phyloP scores from a whole-genome alignment of 2,329 filamentous ascomycete species.

The Tolypocladium ovalisporum region DNA sequence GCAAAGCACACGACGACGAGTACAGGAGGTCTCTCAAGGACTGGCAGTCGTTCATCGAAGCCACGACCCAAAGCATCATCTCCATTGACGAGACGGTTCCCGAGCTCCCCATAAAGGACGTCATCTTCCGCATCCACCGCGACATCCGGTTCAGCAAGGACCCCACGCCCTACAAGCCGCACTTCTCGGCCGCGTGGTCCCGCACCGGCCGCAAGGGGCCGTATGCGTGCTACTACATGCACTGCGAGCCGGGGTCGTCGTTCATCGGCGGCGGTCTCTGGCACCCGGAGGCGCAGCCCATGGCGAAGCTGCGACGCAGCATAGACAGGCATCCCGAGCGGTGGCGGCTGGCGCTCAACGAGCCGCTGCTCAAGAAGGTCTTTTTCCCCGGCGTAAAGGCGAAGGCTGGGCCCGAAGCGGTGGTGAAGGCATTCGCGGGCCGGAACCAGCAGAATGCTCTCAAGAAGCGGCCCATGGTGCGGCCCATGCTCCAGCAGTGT shows the following conservation, averaged over 20 bases:
- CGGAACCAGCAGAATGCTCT: slow-evolving; percentile 65
- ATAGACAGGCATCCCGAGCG: slow-evolving; percentile 63
- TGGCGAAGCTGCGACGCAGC: slow-evolving; percentile 57
- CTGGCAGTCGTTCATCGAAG: slow-evolving; percentile 69
- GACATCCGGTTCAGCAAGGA: slow-evolving; percentile 79
- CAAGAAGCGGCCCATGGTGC: slow-evolving; percentile 77
- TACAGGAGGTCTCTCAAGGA: slow-evolving; percentile 70
- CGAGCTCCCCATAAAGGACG: slow-evolving; percentile 74
- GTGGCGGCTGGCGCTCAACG: slow-evolving; percentile 57
- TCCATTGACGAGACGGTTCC: slow-evolving; percentile 73
- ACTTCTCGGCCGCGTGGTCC: slow-evolving; percentile 80
- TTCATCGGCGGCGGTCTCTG: slow-evolving; percentile 77
- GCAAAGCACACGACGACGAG: slow-evolving; percentile 63
- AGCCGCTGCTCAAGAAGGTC: slow-evolving; percentile 46
- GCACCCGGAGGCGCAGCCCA: slow-evolving; percentile 59
- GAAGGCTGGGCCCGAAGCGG: slow-evolving; percentile 34
- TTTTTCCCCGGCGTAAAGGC: slow-evolving; percentile 43
- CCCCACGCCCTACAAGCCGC: slow-evolving; percentile 79
- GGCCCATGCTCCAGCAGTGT: slow-evolving; percentile 7
- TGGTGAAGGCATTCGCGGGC: slow-evolving; percentile 57
- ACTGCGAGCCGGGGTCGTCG: slow-evolving; percentile 60
- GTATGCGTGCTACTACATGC: slow-evolving; percentile 82
- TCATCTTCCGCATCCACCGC: slow-evolving; percentile 79
- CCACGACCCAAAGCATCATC: slow-evolving; percentile 57
- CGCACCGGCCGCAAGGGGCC: slow-evolving; percentile 79